Percentiles rank a stretch among this genome's conserved stretches.
phyloP scores from a whole-genome alignment of 768 basidiomycete species.

The Suillus discolor region DNA sequence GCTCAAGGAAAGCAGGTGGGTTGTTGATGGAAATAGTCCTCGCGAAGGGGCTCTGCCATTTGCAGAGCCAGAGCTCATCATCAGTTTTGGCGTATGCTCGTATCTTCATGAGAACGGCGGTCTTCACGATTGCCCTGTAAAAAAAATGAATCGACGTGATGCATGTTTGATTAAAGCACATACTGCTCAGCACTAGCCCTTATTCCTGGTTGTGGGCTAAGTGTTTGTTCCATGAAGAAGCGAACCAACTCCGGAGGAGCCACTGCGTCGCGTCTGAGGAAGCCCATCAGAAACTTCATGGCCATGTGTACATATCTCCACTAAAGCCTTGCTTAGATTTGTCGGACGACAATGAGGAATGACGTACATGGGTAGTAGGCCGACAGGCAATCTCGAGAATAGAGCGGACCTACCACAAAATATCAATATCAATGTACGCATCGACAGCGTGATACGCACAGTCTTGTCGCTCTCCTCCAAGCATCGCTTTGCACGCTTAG shows the following conservation, averaged over 20 bases:
- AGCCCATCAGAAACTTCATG: conserved; percentile 55
- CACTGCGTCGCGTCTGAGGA: conserved; percentile 65
- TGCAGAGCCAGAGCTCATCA: conserved; percentile 73
- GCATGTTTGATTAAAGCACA: conserved; percentile 12
- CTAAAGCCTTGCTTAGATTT: conserved; percentile 39
- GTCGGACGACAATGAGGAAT: conserved; percentile 4
- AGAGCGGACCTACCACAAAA: conserved; percentile 48
- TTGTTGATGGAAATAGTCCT: conserved; percentile 48
- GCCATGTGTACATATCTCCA: conserved; percentile 85
- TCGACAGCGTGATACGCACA: conserved; percentile 36
- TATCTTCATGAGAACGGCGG: conserved; percentile 72
- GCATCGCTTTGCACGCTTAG: conserved; percentile 45
- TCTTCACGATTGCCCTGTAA: conserved; percentile 63
- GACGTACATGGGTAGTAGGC: conserved; percentile 73
- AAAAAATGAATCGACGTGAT: conserved; percentile 3
- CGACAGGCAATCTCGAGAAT: conserved; percentile 62
- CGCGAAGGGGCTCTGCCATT: conserved; percentile 67
- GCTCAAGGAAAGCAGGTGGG: conserved; percentile 50
- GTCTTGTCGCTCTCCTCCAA: conserved; percentile 50
- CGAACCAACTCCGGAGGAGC: conserved; percentile 54
- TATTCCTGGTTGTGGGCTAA: conserved; percentile 73
- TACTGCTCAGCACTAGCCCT: conserved; percentile 68
- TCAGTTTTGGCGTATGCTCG: conserved; percentile 66
- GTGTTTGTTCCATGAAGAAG: conserved; percentile 66
- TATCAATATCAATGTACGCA: conserved; percentile 7